Percentiles rank a stretch among this genome's conserved stretches.
These are phyloP conservation scores for Thermothielavioides terrestris DNA, from an alignment of 495 filamentous ascomycete species.

Conservation along the genomic window DNA sequence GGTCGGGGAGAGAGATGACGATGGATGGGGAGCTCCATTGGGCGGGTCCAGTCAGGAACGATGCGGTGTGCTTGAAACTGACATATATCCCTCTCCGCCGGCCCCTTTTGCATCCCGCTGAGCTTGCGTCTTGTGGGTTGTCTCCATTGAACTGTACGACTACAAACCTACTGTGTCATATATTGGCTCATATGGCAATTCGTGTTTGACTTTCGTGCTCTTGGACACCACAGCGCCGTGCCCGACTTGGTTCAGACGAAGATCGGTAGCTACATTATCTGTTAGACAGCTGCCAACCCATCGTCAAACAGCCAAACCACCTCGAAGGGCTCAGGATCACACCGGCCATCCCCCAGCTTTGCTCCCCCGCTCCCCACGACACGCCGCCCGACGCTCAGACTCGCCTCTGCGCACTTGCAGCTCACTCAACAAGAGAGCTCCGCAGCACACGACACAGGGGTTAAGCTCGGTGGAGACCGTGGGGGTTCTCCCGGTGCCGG, in stretches of 20 bases:
- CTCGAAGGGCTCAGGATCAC: neutral
- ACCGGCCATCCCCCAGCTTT: neutral
- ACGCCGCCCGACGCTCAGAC: neutral
- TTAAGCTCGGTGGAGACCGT: slow-evolving; percentile 3
- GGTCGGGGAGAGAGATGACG: neutral
- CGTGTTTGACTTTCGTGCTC: neutral
- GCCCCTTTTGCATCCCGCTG: neutral
- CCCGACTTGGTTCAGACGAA: neutral
- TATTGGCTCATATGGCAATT: too few relatives aligned
- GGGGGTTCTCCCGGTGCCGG: slow-evolving; percentile 6
- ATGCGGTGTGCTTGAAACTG: too few relatives aligned
- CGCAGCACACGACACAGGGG: neutral
- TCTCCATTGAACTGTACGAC: too few relatives aligned
- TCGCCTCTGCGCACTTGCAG: too few relatives aligned
- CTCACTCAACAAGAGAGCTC: too few relatives aligned
- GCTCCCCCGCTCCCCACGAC: neutral
- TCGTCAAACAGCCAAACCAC: neutral
- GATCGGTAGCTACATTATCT: neutral
- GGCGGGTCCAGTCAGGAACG: too few relatives aligned
- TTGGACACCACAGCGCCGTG: neutral
- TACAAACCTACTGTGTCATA: too few relatives aligned
- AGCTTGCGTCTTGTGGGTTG: too few relatives aligned
- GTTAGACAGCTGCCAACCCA: neutral
- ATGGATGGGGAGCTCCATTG: neutral
- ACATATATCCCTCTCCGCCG: neutral